phyloP scores from a whole-genome alignment of 169 alveolate species.

The Babesia bigemina region DNA sequence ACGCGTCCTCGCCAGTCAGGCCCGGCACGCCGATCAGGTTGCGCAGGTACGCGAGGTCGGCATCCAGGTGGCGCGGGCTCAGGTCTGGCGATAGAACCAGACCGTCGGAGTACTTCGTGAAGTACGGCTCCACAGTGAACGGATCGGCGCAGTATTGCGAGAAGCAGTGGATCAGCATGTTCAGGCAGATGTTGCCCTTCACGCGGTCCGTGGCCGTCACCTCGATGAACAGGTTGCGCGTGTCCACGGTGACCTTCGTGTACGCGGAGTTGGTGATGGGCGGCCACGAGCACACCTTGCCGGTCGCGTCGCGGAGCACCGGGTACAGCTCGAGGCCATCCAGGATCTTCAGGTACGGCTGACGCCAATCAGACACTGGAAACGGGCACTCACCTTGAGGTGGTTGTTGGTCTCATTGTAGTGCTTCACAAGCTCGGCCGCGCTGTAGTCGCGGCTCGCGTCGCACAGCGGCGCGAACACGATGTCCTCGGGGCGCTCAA shows the following conservation, averaged over 20 bases:
- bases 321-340: conserved; percentile 87
- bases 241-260: conserved; percentile 92
- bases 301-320: conserved; percentile 89
- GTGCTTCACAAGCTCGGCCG: conserved; percentile 82
- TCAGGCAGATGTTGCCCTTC: conserved; percentile 69
- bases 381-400: conserved; percentile 70
- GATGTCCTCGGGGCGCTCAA: conserved; percentile 86
- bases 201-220: conserved; percentile 82
- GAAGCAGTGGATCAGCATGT: conserved; percentile 80
- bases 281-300: conserved; percentile 94
- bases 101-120: conserved; percentile 21
- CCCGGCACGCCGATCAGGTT: conserved; percentile 64
- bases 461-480: conserved; percentile 91
- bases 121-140: conserved; percentile 38
- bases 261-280: conserved; percentile 97
- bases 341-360: conserved; percentile 86
- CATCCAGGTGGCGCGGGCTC: conserved; percentile 11
- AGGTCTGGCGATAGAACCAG: conserved; percentile 28
- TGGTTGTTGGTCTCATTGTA: conserved; percentile 82
- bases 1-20: conserved; percentile 59
- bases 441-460: conserved; percentile 70
- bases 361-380: conserved; percentile 23
- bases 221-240: conserved; percentile 95
- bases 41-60: conserved; percentile 52
- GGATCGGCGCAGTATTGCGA: conserved; percentile 71